Conservation (phyloP, 2,329 filamentous ascomycete species). For the Penicillium decumbens region DNA sequence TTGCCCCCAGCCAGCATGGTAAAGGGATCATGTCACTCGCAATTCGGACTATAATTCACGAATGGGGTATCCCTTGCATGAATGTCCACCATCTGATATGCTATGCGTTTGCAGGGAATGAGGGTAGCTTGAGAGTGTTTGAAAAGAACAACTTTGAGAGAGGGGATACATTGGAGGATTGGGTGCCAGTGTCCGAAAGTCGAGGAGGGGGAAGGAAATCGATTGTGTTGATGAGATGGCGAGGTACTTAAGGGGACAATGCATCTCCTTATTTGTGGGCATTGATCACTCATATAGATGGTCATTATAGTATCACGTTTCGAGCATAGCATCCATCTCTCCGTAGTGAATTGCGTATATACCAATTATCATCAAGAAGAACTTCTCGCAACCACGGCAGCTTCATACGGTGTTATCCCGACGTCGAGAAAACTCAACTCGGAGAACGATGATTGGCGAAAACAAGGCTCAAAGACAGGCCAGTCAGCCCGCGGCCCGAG, state of each 20-base stretch:
- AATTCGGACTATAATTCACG: slow-evolving; percentile 19
- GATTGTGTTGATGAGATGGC: slow-evolving; percentile 16
- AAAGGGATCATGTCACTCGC: slow-evolving; percentile 29
- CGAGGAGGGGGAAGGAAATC: slow-evolving; percentile 21
- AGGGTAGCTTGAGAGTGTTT: slow-evolving; percentile 25
- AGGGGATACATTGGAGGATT: slow-evolving; percentile 18
- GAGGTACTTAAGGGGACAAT: not conserved
- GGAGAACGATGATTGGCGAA: slow-evolving; percentile 21
- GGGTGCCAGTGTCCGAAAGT: slow-evolving; percentile 7
- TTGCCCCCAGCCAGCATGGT: slow-evolving; percentile 25
- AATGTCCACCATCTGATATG: slow-evolving; percentile 22
- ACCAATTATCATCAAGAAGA: not conserved
- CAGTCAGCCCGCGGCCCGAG: slow-evolving; percentile 30
- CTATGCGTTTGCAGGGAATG: slow-evolving; percentile 23
- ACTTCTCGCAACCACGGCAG: slow-evolving; percentile 18
- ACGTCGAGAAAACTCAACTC: slow-evolving; percentile 17
- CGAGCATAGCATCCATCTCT: not conserved
- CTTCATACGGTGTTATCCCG: slow-evolving; percentile 27
- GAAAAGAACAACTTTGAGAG: slow-evolving; percentile 27
- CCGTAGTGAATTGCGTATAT: too few species aligned
- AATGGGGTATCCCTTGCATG: slow-evolving; percentile 29
- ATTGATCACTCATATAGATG: not conserved
- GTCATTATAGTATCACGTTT: not conserved
- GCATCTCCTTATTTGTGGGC: not conserved
- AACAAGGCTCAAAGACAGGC: slow-evolving; percentile 29